Evolutionary conservation across 768 basidiomycete species (phyloP).

Genomic region (Suillus ampliporus): DNA sequence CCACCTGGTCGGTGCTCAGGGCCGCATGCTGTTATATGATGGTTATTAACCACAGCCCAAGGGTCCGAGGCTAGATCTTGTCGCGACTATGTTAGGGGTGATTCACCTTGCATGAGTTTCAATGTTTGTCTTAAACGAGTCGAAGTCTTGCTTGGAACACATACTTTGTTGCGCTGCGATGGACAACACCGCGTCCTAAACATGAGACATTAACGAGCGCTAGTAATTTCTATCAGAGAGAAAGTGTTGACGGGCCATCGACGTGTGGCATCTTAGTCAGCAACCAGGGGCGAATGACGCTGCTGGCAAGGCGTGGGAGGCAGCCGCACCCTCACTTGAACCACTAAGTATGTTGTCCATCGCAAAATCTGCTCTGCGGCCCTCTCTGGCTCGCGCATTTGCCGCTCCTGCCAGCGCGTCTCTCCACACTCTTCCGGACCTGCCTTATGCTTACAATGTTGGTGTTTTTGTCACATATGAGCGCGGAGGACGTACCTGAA

Average conservation of each 20-base stretch:
- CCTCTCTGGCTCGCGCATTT: slow-evolving; percentile 52
- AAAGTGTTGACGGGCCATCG: too few relatives aligned
- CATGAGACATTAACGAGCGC: not conserved
- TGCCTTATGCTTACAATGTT: slow-evolving; percentile 85
- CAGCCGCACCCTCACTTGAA: slow-evolving; percentile 16
- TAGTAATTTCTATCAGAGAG: too few relatives aligned
- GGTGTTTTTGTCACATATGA: slow-evolving; percentile 26
- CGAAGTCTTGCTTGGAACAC: not conserved
- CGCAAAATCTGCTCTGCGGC: slow-evolving; percentile 49
- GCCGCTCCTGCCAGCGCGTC: slow-evolving; percentile 48
- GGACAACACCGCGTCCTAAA: not conserved
- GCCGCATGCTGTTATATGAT: not conserved
- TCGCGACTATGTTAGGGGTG: not conserved
- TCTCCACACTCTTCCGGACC: slow-evolving; percentile 75
- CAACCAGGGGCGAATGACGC: not conserved
- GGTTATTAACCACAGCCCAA: not conserved
- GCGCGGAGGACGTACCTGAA: slow-evolving; percentile 4
- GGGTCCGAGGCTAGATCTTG: too few relatives aligned
- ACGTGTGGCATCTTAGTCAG: not conserved
- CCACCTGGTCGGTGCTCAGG: not conserved
- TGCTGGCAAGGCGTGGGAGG: not conserved
- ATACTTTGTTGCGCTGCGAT: not conserved
- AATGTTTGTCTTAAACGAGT: not conserved
- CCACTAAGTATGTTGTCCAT: slow-evolving; percentile 62
- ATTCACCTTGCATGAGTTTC: not conserved